A percentile compares a stretch with the other conserved stretches of the same genome.
Evolutionary conservation across 2,329 filamentous ascomycete species (phyloP).

Genomic region (Calonectria hawksworthii): DNA sequence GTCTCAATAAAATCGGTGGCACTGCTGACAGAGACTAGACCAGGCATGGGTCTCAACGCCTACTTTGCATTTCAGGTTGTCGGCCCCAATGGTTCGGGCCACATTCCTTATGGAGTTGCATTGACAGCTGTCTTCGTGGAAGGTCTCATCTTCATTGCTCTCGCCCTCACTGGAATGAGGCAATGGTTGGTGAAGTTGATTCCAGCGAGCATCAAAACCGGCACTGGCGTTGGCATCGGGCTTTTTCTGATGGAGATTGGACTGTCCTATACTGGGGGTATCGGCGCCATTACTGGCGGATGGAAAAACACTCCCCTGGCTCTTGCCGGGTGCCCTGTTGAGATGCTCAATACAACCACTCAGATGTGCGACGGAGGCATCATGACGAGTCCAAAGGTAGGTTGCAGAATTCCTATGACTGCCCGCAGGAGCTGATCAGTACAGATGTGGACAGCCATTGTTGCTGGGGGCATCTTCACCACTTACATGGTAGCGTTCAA

Average conservation of each 20-base stretch:
- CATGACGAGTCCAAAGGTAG: slow-evolving; percentile 39
- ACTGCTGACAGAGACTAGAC: slow-evolving; percentile 60
- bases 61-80: slow-evolving; percentile 81
- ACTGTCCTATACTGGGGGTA: slow-evolving; percentile 81
- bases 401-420: accelerated
- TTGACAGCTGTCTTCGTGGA: slow-evolving; percentile 87
- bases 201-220: slow-evolving; percentile 84
- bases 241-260: slow-evolving; percentile 81
- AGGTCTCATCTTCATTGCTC: slow-evolving; percentile 81
- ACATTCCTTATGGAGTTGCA: slow-evolving; percentile 78
- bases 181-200: slow-evolving; percentile 87
- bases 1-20: too few relatives aligned
- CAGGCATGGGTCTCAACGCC: slow-evolving; percentile 74
- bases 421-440: background rate
- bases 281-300: slow-evolving; percentile 79
- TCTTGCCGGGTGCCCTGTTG: slow-evolving; percentile 73
- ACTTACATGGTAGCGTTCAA: slow-evolving; percentile 83
- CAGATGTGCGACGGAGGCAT: slow-evolving; percentile 39
- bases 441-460: slow-evolving; percentile 82
- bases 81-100: slow-evolving; percentile 79
- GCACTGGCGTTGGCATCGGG: slow-evolving; percentile 84
- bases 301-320: slow-evolving; percentile 72
- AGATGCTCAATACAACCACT: slow-evolving; percentile 27
- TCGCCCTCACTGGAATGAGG: slow-evolving; percentile 82
- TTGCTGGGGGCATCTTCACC: slow-evolving; percentile 82